A percentile compares a stretch with the other conserved stretches of the same genome.
These are phyloP conservation scores for Pleodorina starrii DNA, from an alignment of 139 green algal genomes.

Conservation along the genomic window DNA sequence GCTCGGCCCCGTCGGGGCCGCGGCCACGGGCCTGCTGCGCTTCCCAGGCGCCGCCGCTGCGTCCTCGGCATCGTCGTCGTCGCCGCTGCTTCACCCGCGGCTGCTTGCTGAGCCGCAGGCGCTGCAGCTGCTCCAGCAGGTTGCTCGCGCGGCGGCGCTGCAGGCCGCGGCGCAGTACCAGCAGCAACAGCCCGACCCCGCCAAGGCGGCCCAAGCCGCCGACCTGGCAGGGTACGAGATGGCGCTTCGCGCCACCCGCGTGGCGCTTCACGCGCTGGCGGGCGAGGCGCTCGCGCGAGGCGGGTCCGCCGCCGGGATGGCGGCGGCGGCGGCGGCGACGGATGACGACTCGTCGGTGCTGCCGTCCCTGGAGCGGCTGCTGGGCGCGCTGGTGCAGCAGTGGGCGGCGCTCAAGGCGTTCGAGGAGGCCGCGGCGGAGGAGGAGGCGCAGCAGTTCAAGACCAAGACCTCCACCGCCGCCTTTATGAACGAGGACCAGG, in stretches of 20 bases:
- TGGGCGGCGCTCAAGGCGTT: slow-evolving; percentile 71
- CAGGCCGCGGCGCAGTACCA: slow-evolving; percentile 4
- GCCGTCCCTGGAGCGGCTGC: slow-evolving; percentile 51
- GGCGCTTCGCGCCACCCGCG: slow-evolving; percentile 64
- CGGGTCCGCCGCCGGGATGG: neutral
- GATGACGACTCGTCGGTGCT: neutral
- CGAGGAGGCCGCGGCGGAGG: slow-evolving; percentile 73
- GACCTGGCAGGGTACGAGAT: slow-evolving; percentile 71
- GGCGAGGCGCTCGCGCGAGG: slow-evolving; percentile 51
- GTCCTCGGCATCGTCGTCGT: neutral
- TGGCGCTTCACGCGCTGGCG: slow-evolving; percentile 65
- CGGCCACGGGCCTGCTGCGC: slow-evolving; percentile 51
- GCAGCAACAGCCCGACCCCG: neutral
- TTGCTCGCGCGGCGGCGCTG: slow-evolving; percentile 20
- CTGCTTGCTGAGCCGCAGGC: slow-evolving; percentile 32
- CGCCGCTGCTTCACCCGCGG: neutral
- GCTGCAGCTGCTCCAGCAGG: slow-evolving; percentile 28
- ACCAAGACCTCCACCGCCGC: slow-evolving; percentile 69
- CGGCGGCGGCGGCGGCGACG: neutral
- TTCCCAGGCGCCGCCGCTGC: slow-evolving; percentile 42
- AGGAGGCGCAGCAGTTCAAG: slow-evolving; percentile 87
- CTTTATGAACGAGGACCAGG: slow-evolving; percentile 84
- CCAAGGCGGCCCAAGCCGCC: slow-evolving; percentile 2
- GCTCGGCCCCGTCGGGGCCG: slow-evolving; percentile 25
- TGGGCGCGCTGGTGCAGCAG: slow-evolving; percentile 54